phyloP scores from a whole-genome alignment of 306 rosid genomes.

The Casuarina glauca region DNA sequence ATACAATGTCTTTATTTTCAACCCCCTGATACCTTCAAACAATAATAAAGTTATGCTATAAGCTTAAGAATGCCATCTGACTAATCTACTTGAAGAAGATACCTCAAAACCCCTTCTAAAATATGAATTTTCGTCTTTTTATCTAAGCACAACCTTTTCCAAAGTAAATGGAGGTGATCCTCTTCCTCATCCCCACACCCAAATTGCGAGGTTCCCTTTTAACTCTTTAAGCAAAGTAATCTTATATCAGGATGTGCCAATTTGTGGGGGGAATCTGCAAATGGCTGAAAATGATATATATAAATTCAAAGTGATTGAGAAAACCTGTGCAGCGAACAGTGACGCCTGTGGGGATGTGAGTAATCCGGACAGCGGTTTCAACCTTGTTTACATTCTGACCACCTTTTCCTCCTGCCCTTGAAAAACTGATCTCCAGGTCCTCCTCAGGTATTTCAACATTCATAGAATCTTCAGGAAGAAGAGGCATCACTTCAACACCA shows the following conservation, averaged over 20 bases:
- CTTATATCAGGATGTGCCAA: too few relatives aligned
- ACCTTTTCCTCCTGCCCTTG: conserved; percentile 98
- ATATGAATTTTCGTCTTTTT: neutral
- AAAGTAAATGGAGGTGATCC: neutral
- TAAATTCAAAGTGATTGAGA: conserved; percentile 9
- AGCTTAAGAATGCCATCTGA: neutral
- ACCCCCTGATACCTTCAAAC: too few relatives aligned
- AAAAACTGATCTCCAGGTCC: conserved; percentile 82
- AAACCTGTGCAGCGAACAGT: conserved; percentile 93
- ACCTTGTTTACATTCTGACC: conserved; percentile 98
- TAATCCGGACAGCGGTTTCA: conserved; percentile 95
- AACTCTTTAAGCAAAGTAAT: neutral
- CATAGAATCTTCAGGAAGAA: conserved; percentile 86
- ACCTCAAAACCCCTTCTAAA: too few relatives aligned
- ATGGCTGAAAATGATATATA: neutral
- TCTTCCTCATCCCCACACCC: neutral
- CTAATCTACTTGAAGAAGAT: too few relatives aligned
- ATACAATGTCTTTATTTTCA: too few relatives aligned
- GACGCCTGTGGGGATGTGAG: conserved; percentile 97
- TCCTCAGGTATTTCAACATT: conserved; percentile 91
- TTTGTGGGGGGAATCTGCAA: too few relatives aligned
- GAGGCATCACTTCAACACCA: conserved; percentile 97
- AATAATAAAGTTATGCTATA: too few relatives aligned
- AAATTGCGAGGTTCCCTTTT: too few relatives aligned
- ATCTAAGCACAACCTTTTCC: neutral